A percentile compares a stretch with the other conserved stretches of the same genome.
These are phyloP conservation scores for Ocimum tenuiflorum DNA, from an alignment of 257 asterid species.

Conservation along the genomic window DNA sequence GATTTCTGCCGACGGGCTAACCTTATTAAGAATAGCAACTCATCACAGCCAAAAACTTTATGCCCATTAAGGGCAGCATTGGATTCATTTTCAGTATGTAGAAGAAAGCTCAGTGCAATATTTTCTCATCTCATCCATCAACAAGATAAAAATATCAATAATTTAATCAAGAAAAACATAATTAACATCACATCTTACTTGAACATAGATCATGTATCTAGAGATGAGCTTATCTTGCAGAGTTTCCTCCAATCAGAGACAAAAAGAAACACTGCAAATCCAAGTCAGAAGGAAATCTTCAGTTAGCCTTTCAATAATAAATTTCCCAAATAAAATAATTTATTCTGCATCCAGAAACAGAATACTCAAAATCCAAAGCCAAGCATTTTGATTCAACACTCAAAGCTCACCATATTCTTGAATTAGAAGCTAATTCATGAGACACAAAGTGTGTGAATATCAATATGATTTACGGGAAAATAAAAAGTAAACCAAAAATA, in stretches of 20 bases:
- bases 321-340: no score
- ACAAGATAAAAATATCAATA: neutral
- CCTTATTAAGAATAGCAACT: neutral
- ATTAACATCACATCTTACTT: constrained; percentile 40
- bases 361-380: neutral
- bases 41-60: neutral
- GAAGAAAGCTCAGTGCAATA: neutral
- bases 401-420: no score
- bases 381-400: constrained; percentile 2
- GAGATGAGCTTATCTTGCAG: constrained; percentile 23
- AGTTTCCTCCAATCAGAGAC: constrained; percentile 15
- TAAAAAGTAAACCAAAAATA: no score
- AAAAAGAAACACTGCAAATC: no score
- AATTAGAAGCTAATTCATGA: no score
- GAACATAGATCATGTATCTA: constrained; percentile 68
- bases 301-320: no score
- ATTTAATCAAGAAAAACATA: neutral
- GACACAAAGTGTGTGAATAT: no score
- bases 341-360: neutral
- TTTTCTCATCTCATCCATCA: neutral
- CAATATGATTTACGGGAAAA: no score
- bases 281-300: no score
- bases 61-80: neutral
- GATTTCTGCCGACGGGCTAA: neutral
- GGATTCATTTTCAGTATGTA: neutral